These are phyloP conservation scores for Polytrichum commune DNA, from an alignment of 225 moss, liverwort and hornwort species.

Conservation along the genomic window DNA sequence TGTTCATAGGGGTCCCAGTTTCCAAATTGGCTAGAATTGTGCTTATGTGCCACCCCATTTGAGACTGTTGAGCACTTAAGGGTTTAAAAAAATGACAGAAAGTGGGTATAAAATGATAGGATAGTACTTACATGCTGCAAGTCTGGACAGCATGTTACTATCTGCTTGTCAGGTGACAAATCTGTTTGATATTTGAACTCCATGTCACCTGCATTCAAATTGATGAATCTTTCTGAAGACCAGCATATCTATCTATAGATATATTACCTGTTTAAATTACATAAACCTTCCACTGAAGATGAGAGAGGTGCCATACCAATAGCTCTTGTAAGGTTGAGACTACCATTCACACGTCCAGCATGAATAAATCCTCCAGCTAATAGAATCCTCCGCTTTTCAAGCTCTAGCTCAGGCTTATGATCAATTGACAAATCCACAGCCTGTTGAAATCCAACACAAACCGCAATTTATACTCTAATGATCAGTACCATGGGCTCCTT, in stretches of 20 bases:
- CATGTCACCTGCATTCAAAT: slow-evolving; percentile 46
- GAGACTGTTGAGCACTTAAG: too few relatives aligned
- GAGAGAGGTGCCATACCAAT: slow-evolving; percentile 43
- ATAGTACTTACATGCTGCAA: slow-evolving; percentile 29
- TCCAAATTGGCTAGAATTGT: too few relatives aligned
- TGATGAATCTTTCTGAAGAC: slow-evolving; percentile 2
- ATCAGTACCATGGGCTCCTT: too few relatives aligned
- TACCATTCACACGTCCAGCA: slow-evolving; percentile 57
- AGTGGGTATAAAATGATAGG: too few relatives aligned
- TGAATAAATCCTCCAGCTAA: slow-evolving; percentile 43
- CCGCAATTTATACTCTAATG: too few relatives aligned
- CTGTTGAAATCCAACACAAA: slow-evolving; percentile 17
- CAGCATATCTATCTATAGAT: too few relatives aligned
- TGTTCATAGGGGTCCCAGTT: too few relatives aligned
- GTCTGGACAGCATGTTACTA: slow-evolving; percentile 60
- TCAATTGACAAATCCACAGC: slow-evolving; percentile 51
- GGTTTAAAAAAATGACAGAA: too few relatives aligned
- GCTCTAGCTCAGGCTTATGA: slow-evolving; percentile 57
- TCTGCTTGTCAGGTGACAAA: slow-evolving; percentile 52
- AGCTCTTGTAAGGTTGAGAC: slow-evolving; percentile 61
- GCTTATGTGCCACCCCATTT: too few relatives aligned
- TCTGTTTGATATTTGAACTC: slow-evolving; percentile 44
- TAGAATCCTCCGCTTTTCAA: slow-evolving; percentile 41
- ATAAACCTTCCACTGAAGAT: not conserved
- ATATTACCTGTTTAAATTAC: not conserved